Base-by-base conservation (phyloP, 768 basidiomycete species). In the Kwoniella heveanensis region DNA sequence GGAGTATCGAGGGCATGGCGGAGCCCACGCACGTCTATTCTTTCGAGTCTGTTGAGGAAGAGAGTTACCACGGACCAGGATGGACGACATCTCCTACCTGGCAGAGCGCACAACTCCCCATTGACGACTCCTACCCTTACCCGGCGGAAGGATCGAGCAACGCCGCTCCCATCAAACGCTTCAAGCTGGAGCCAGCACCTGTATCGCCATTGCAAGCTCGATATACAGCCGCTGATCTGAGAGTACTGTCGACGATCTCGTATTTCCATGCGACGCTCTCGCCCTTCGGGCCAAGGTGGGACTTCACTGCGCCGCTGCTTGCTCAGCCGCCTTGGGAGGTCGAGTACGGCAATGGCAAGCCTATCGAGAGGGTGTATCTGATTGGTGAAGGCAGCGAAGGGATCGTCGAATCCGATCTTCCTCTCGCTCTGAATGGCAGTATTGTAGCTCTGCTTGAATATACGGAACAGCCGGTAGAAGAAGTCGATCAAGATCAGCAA, bases 301-400 rank as follows among this genome's bases (percentile, higher is more conserved):
- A 87, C 66, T 87, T 88, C 1, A 73, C 83, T 0, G 74, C 84
- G 0, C 89, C 94, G 0, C 83, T 98, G 1, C 86, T 87, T 56
- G 86, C 87, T 0, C 81, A 81, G 4, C 82, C 82, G 1, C 94
- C 95, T 0, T 93, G 88, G 80, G 87, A 88, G 62, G 85, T 96
- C 15, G 84, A 87, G 51, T 84, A 84, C 70, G 73, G 75, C 0
- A 72, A 78, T 15, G 26, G 50, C 2, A 37, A 65, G 9, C 87
- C 86, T 0, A 81, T 92, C 49, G 86, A 90, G 57, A 81, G 81
- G 21, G 81, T 96, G 46, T 79, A 89, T 48, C 80, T 96, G 39
- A 82, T 83, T 0, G 92, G 92, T 3, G 82, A 88, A 8, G 91
- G 90, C 3, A 82, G 83, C 10, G 92, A 95, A 69, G 91, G 92